phyloP scores from a whole-genome alignment of 139 green algal species.

The Penium margaritaceum region DNA sequence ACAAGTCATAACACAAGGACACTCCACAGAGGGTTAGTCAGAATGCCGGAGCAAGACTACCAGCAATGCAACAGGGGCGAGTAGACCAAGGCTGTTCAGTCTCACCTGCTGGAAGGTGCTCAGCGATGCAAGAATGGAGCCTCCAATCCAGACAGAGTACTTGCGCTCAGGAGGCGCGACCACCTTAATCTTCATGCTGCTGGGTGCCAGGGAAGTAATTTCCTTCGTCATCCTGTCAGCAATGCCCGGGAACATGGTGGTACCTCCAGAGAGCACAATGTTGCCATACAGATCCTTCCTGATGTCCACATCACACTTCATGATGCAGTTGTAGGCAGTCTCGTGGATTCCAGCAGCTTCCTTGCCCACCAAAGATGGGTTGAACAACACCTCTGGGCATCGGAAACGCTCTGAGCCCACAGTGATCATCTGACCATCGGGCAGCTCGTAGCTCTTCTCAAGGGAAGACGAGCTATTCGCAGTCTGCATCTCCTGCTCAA shows the following conservation, averaged over 20 bases:
- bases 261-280: constrained; percentile 49
- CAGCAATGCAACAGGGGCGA: too few relatives aligned
- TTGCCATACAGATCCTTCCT: constrained; percentile 49
- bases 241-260: constrained; percentile 51
- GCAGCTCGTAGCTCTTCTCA: constrained; percentile 76
- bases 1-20: too few relatives aligned
- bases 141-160: constrained; percentile 56
- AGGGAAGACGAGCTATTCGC: constrained; percentile 64
- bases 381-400: constrained; percentile 49
- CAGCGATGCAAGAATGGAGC: constrained; percentile 55
- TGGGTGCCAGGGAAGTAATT: constrained; percentile 43
- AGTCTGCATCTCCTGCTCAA: constrained; percentile 86
- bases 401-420: constrained; percentile 48
- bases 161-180: constrained; percentile 51
- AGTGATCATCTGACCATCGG: constrained; percentile 64
- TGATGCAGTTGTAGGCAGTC: constrained; percentile 51
- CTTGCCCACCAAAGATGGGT: constrained; percentile 49
- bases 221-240: constrained; percentile 49
- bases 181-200: constrained; percentile 53
- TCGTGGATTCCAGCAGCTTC: constrained; percentile 46
- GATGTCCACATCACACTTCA: constrained; percentile 53
- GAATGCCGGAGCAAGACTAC: too few relatives aligned
- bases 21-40: too few relatives aligned
- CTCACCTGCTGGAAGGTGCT: constrained; percentile 54
- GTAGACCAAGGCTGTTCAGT: too few relatives aligned